A percentile compares a stretch with the other conserved stretches of the same genome.
These are phyloP conservation scores for Coemansia sp. DNA, from an alignment of 192 early-diverging fungal species.

Conservation along the genomic window DNA sequence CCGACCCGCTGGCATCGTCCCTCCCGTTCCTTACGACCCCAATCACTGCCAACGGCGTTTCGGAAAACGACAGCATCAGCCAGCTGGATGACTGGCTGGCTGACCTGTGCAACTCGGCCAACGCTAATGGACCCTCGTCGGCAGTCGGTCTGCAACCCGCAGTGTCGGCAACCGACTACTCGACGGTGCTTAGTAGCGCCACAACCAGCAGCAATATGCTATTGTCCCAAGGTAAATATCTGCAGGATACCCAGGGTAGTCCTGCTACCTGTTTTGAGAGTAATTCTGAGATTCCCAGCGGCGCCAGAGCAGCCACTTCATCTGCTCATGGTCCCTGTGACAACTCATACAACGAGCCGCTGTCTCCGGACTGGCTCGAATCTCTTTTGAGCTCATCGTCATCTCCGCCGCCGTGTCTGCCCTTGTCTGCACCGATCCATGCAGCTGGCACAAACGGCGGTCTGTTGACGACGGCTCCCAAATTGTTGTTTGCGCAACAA, in stretches of 20 bases:
- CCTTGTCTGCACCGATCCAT: background rate
- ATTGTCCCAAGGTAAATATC: constrained; percentile 32
- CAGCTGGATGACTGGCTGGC: constrained; percentile 30
- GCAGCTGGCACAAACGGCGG: background rate
- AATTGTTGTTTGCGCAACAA: background rate
- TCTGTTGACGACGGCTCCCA: background rate
- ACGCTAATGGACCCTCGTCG: background rate
- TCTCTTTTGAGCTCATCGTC: constrained; percentile 6
- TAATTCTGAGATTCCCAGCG: constrained; percentile 6
- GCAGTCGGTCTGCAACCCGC: background rate
- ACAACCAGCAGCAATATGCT: background rate
- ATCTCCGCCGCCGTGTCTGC: background rate
- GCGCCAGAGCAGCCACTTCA: constrained; percentile 10
- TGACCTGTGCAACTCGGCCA: constrained; percentile 11
- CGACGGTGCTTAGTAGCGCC: background rate
- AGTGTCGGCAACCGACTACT: background rate
- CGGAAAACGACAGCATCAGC: background rate
- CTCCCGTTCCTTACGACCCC: constrained; percentile 5
- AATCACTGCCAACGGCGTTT: background rate
- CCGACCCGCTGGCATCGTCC: background rate
- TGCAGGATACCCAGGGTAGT: constrained; percentile 2
- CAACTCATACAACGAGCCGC: constrained; percentile 12
- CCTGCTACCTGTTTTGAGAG: constrained; percentile 4
- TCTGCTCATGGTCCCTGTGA: constrained; percentile 11
- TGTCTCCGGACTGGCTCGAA: constrained; percentile 18